Evolutionary conservation across 768 basidiomycete genomes (phyloP).

Genomic region (Chalciporus piperatus): DNA sequence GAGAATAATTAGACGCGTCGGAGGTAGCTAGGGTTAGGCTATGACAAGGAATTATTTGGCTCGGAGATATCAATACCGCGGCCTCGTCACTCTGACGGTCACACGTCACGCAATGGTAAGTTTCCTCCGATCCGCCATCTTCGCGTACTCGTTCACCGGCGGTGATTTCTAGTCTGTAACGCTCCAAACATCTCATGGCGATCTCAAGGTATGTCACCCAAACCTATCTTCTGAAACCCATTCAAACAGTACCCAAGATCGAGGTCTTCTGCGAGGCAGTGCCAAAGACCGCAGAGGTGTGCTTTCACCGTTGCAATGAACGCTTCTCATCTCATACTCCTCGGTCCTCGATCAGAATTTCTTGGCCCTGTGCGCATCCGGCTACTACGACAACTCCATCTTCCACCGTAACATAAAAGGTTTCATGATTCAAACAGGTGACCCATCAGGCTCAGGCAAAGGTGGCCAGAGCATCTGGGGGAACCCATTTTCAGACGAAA

Average conservation of each 20-base stretch:
- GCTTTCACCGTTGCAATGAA: not conserved
- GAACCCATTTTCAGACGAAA: slow-evolving; percentile 85
- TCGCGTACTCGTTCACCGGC: slow-evolving; percentile 13
- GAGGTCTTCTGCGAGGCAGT: slow-evolving; percentile 98
- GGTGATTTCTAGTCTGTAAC: slow-evolving; percentile 76
- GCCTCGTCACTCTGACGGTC: slow-evolving; percentile 6
- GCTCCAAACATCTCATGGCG: slow-evolving; percentile 89
- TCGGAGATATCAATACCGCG: not conserved
- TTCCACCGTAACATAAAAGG: slow-evolving; percentile 95
- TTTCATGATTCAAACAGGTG: slow-evolving; percentile 95
- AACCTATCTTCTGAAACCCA: not conserved
- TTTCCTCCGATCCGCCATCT: slow-evolving; percentile 23
- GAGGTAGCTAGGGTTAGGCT: not conserved
- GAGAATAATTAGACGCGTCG: slow-evolving; percentile 13
- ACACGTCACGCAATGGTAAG: slow-evolving; percentile 31
- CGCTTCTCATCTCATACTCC: not conserved
- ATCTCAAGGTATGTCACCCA: slow-evolving; percentile 75
- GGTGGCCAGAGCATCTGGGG: slow-evolving; percentile 98
- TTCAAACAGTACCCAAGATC: slow-evolving; percentile 49
- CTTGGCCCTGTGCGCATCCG: slow-evolving; percentile 87
- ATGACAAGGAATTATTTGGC: not conserved
- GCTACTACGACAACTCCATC: slow-evolving; percentile 77
- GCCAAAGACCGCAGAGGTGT: slow-evolving; percentile 92
- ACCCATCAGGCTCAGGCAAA: slow-evolving; percentile 88
- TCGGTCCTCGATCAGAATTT: slow-evolving; percentile 66